These are phyloP conservation scores for Artomyces pyxidatus DNA, from an alignment of 768 basidiomycete species.

Conservation along the genomic window DNA sequence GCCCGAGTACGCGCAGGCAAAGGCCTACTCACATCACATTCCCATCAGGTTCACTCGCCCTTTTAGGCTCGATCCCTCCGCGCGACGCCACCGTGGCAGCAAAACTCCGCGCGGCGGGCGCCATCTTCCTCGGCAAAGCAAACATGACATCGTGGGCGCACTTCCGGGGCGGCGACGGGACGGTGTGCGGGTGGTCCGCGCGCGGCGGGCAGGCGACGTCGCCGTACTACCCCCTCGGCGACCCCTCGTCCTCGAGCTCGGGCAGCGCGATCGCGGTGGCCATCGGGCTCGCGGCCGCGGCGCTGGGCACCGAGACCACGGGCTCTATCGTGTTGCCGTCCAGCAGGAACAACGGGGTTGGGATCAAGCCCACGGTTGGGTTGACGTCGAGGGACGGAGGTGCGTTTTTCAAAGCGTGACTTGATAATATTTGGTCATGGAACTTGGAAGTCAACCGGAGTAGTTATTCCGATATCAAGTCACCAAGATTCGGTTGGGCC, in stretches of 20 bases:
- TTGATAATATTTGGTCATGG: not conserved
- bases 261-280: constrained; percentile 33
- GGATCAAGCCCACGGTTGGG: constrained; percentile 55
- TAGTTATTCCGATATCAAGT: constrained; percentile 48
- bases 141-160: constrained; percentile 36
- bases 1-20: no score
- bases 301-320: constrained; percentile 40
- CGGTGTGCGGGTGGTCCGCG: constrained; percentile 39
- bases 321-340: constrained; percentile 40
- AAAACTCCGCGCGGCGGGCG: constrained; percentile 26
- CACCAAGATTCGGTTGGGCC: constrained; percentile 57
- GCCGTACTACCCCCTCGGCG: constrained; percentile 34
- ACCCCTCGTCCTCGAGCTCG: constrained; percentile 34
- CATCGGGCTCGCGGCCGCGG: constrained; percentile 34
- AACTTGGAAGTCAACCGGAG: not conserved
- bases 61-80: constrained; percentile 26
- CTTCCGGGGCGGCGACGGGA: constrained; percentile 28
- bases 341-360: constrained; percentile 45
- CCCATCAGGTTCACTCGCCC: constrained; percentile 28
- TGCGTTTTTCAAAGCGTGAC: no score
- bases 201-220: constrained; percentile 36
- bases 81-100: constrained; percentile 26
- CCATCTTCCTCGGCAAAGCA: constrained; percentile 34
- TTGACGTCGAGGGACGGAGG: constrained; percentile 53
- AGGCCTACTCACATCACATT: no score